A percentile compares a stretch with the other conserved stretches of the same genome.
phyloP scores from a whole-genome alignment of 495 filamentous ascomycete species.

The Lophium mytilinum region DNA sequence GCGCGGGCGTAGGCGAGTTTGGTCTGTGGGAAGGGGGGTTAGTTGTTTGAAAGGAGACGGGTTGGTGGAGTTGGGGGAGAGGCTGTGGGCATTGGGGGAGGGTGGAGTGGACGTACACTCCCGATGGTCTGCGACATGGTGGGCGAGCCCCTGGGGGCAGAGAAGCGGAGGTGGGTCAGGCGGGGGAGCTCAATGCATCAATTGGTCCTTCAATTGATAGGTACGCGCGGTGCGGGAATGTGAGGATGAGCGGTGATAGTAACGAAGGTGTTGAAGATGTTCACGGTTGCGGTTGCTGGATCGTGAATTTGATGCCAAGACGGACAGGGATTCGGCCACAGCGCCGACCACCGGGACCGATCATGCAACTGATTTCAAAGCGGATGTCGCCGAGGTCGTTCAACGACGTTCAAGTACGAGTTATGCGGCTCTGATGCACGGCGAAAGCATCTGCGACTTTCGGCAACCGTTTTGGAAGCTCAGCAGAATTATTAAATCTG shows the following conservation, averaged over 20 bases:
- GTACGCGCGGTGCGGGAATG: neutral
- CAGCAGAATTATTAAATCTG: neutral
- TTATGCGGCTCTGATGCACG: neutral
- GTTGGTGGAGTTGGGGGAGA: neutral
- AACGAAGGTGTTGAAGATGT: neutral
- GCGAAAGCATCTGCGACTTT: neutral
- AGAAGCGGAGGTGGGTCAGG: neutral
- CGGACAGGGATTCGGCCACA: neutral
- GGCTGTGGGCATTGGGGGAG: neutral
- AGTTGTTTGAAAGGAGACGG: neutral
- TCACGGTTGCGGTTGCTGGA: neutral
- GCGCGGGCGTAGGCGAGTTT: constrained; percentile 89
- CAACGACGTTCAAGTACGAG: neutral
- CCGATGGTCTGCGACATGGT: constrained; percentile 63
- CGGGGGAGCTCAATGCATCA: neutral
- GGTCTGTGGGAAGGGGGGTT: constrained; percentile 48
- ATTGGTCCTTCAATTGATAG: neutral
- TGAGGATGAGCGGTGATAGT: neutral
- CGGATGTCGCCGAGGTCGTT: constrained; percentile 4
- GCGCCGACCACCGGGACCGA: constrained; percentile 7
- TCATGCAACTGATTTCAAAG: constrained; percentile 26
- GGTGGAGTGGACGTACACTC: constrained; percentile 41
- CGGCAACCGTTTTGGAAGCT: neutral
- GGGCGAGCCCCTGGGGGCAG: neutral
- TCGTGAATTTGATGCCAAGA: neutral